Percentiles rank a stretch among this genome's conserved stretches.
Conservation (phyloP, 2,329 filamentous ascomycete species). For the Coniochaeta sp. region DNA sequence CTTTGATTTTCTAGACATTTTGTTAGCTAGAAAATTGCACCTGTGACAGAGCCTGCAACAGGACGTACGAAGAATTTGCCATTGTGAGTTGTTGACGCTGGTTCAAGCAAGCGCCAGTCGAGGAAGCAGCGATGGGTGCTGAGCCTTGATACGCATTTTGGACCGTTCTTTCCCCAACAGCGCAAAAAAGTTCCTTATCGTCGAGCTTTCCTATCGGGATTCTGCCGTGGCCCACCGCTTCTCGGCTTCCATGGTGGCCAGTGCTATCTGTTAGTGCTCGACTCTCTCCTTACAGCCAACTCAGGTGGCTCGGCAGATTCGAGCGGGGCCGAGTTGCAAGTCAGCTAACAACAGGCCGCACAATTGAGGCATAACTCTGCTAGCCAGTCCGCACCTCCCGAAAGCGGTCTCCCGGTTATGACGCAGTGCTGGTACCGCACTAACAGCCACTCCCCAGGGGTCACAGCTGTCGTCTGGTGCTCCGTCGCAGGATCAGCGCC, state of each 20-base stretch:
- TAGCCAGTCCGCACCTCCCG: neutral
- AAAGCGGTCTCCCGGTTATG: neutral
- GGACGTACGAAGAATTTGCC: constrained; percentile 13
- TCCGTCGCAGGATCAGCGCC: neutral
- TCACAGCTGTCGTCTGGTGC: constrained; percentile 1
- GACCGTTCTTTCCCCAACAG: neutral
- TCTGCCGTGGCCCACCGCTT: constrained; percentile 4
- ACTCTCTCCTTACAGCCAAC: neutral
- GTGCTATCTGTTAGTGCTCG: neutral
- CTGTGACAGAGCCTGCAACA: too few species aligned
- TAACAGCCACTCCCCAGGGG: constrained; percentile 2
- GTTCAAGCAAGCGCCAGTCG: neutral
- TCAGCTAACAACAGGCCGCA: neutral
- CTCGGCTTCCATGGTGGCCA: neutral
- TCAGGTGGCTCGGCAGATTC: neutral
- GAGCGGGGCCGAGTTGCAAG: neutral
- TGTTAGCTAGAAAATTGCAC: neutral
- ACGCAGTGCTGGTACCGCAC: constrained; percentile 14
- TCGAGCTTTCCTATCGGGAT: constrained; percentile 1
- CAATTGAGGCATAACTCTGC: neutral
- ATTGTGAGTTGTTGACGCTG: constrained; percentile 12
- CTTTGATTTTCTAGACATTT: constrained; percentile 23
- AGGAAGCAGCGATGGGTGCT: neutral
- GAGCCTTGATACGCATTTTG: neutral
- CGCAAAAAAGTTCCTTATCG: constrained; percentile 6